A percentile compares a stretch with the other conserved stretches of the same genome.
Evolutionary conservation across 2,329 filamentous ascomycete species (phyloP).

Genomic region (Colletotrichum salicis): DNA sequence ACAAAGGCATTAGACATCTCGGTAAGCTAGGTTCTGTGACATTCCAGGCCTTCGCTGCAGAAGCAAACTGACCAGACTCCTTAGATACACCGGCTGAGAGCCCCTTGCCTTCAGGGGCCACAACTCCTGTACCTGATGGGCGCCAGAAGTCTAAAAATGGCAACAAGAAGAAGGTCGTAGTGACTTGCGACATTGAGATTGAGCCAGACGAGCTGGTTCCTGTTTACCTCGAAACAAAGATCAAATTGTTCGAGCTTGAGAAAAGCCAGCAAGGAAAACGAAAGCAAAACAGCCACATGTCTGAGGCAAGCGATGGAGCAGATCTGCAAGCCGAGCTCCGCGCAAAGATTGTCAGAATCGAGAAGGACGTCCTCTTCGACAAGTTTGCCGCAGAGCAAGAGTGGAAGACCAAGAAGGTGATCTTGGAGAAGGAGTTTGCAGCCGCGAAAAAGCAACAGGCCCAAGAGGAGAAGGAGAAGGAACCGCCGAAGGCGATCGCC

Average conservation of each 20-base stretch:
- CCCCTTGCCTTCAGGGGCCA: conserved; percentile 60
- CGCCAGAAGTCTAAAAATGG: conserved; percentile 33
- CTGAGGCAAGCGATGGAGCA: conserved; percentile 54
- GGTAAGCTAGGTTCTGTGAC: conserved; percentile 40
- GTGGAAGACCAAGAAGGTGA: conserved; percentile 70
- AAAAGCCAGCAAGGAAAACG: conserved; percentile 57
- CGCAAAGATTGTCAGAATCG: conserved; percentile 79
- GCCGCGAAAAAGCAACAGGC: conserved; percentile 55
- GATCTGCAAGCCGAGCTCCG: conserved; percentile 72
- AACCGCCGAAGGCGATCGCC: conserved; percentile 31
- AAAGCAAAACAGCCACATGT: conserved; percentile 50
- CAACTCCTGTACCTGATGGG: conserved; percentile 55
- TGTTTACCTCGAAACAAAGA: conserved; percentile 80
- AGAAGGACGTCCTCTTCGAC: conserved; percentile 82
- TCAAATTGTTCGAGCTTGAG: conserved; percentile 71
- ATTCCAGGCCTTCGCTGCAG: neutral
- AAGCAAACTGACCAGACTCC: neutral
- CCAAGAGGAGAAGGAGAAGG: conserved; percentile 44
- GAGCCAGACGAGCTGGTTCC: conserved; percentile 81
- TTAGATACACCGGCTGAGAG: conserved; percentile 62
- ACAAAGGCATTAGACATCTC: conserved; percentile 48
- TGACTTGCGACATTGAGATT: conserved; percentile 74
- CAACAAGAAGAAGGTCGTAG: conserved; percentile 53
- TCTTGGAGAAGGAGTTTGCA: conserved; percentile 71
- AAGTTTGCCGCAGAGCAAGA: conserved; percentile 70